phyloP scores from a whole-genome alignment of 2,329 filamentous ascomycete species.

The Penicillium hordei region DNA sequence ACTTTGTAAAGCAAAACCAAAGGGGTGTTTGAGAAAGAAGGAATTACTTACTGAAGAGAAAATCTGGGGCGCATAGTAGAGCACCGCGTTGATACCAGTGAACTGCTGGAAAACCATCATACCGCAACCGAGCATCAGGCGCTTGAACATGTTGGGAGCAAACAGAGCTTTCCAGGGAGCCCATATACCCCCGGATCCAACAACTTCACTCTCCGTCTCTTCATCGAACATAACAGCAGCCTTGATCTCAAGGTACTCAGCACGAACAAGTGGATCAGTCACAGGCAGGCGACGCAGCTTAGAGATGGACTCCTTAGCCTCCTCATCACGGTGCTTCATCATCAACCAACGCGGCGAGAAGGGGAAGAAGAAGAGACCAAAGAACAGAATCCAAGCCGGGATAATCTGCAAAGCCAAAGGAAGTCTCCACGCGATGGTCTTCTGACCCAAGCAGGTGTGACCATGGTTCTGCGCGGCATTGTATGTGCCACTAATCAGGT shows the following conservation, averaged over 20 bases:
- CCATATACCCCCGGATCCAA: slow-evolving; percentile 18
- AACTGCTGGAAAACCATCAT: slow-evolving; percentile 49
- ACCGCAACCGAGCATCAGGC: slow-evolving; percentile 27
- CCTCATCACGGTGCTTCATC: slow-evolving; percentile 67
- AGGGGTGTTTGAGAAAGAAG: neutral
- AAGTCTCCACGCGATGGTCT: slow-evolving; percentile 55
- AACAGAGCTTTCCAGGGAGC: slow-evolving; percentile 33
- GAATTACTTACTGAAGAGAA: slow-evolving; percentile 13
- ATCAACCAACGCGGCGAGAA: slow-evolving; percentile 75
- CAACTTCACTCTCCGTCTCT: slow-evolving; percentile 58
- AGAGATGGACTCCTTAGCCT: slow-evolving; percentile 64
- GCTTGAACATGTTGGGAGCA: slow-evolving; percentile 30
- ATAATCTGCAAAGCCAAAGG: slow-evolving; percentile 55
- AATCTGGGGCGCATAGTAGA: slow-evolving; percentile 40
- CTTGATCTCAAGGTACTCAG: slow-evolving; percentile 82
- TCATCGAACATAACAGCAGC: slow-evolving; percentile 77
- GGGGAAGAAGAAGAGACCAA: slow-evolving; percentile 79
- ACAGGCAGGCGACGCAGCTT: slow-evolving; percentile 60
- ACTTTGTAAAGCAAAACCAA: neutral
- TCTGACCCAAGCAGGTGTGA: slow-evolving; percentile 58
- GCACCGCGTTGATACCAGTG: slow-evolving; percentile 50
- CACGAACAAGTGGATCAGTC: slow-evolving; percentile 67
- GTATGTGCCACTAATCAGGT: slow-evolving; percentile 43
- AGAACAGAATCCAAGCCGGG: slow-evolving; percentile 64
- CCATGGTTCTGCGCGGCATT: slow-evolving; percentile 67